Conservation (phyloP, 1,284 basidiomycete genomes). For the Apiotrichum laibachii region DNA sequence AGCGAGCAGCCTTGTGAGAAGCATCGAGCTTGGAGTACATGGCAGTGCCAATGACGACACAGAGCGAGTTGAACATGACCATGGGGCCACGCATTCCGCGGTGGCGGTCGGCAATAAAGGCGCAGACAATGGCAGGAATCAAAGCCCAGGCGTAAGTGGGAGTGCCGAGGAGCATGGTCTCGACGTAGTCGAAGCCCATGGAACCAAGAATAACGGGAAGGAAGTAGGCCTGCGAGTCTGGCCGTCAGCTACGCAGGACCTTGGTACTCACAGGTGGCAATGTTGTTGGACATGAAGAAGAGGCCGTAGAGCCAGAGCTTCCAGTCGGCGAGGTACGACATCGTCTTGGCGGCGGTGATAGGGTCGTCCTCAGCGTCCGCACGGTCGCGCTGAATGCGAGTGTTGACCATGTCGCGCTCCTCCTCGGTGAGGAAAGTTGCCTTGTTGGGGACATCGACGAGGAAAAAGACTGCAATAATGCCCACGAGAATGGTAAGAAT, state of each 20-base stretch:
- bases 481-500: constrained; percentile 5
- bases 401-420: constrained; percentile 7
- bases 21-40: constrained; percentile 20
- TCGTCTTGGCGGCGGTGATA: constrained; percentile 42
- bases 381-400: constrained; percentile 20
- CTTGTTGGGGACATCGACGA: constrained; percentile 18
- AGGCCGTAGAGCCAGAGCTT: constrained; percentile 53
- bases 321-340: constrained; percentile 45
- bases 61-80: constrained; percentile 15
- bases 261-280: constrained; percentile 6
- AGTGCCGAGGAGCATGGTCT: constrained; percentile 45
- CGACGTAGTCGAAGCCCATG: constrained; percentile 44
- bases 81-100: constrained; percentile 6
- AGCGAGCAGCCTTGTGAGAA: constrained; percentile 12
- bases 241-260: neutral
- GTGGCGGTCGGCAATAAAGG: constrained; percentile 35
- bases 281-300: constrained; percentile 40
- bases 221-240: constrained; percentile 43
- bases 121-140: constrained; percentile 43
- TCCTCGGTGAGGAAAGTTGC: constrained; percentile 14
- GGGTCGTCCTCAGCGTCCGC: constrained; percentile 50
- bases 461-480: neutral
- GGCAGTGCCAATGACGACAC: constrained; percentile 12
- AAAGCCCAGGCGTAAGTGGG: constrained; percentile 50
- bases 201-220: constrained; percentile 50